Percentiles rank a stretch among this genome's conserved stretches.
phyloP scores from a whole-genome alignment of 148 eudicot species.

The Hydrangea macrophylla region DNA sequence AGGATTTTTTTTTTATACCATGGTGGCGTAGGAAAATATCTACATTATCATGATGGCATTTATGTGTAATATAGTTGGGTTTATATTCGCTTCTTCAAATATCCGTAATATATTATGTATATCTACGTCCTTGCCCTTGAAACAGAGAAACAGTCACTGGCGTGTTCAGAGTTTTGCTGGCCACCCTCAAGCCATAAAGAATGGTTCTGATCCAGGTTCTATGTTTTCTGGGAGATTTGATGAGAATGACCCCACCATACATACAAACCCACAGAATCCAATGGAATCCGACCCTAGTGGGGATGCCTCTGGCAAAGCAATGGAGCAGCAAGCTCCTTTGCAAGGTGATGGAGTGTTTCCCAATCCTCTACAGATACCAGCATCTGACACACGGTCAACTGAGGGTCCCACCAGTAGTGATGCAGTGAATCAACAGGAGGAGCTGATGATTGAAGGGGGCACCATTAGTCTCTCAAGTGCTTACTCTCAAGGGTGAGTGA shows the following conservation, averaged over 20 bases:
- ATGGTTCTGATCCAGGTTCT: slow-evolving; percentile 40
- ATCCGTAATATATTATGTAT: not conserved
- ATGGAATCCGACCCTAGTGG: slow-evolving; percentile 37
- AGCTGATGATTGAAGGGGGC: slow-evolving; percentile 71
- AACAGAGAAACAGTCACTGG: slow-evolving; percentile 89
- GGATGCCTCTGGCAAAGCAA: slow-evolving; percentile 34
- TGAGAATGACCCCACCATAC: slow-evolving; percentile 47
- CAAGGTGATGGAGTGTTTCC: slow-evolving; percentile 43
- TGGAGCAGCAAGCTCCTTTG: slow-evolving; percentile 36
- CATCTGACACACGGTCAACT: slow-evolving; percentile 38
- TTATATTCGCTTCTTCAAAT: not conserved
- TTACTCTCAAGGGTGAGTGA: slow-evolving; percentile 77
- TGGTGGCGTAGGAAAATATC: no score
- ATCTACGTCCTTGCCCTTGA: slow-evolving; percentile 14
- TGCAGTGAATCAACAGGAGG: slow-evolving; percentile 44
- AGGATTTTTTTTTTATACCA: no score
- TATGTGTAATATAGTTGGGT: no score
- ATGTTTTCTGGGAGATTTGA: slow-evolving; percentile 52
- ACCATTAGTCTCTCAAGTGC: slow-evolving; percentile 72
- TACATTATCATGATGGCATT: no score
- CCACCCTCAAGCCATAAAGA: slow-evolving; percentile 54
- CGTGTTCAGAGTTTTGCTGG: slow-evolving; percentile 55
- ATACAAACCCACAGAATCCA: slow-evolving; percentile 40
- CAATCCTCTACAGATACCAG: slow-evolving; percentile 37
- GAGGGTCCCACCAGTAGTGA: slow-evolving; percentile 35